Evolutionary conservation across 1,284 basidiomycete species (phyloP), one percentile per base, ranked within the genome.

Genomic region (Cystobasidium sp.): DNA sequence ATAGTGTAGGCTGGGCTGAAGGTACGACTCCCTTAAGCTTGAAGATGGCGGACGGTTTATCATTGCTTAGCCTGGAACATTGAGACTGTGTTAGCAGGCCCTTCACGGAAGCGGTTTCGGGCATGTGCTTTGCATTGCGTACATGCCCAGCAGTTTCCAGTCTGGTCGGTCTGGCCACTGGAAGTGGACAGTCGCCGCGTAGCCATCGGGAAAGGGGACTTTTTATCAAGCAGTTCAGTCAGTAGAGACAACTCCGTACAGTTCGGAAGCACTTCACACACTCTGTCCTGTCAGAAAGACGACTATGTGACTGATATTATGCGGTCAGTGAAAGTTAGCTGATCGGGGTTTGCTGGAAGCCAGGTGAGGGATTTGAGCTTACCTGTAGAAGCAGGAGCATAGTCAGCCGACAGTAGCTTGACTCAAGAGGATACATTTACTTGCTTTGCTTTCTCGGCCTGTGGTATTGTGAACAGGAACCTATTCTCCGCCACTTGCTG

Each of bases 1-100:
- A 49, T 20, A 66, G 51, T 18, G 41, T 53, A n/a, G 49, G 59
- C 14, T 63, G 49, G 63, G 59, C n/a, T n/a, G 69, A 18, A 18
- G 49, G 55, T 18, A 68, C 63, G 8, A 49, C 55, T 0, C 68
- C 68, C 51, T 72, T 72, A 22, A 75, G 44, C 56, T 61, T 59
- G 69, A 75, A 75, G 46, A 75, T 75, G 9, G 75, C 75, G 4
- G 62, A 66, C 10, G 75, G 75, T 49, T 75, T 75, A 1, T 66
- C 75, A 39, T 75, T 75, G 51, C 64, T 65, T 20, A 75, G 64
- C 68, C 62, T 68, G 52, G 14, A 7, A 37, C 1, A 8, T 8
- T 6, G 12, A 52, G 39, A 16, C 3, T 39, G 6, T 43, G 49
- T 41, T 22, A 51, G 44, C 16, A 39, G 46, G 1, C 41, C 62